Evolutionary conservation across 2,329 filamentous ascomycete species (phyloP), one percentile per base, ranked within the genome.

Genomic region (Albifimbria verrucaria): DNA sequence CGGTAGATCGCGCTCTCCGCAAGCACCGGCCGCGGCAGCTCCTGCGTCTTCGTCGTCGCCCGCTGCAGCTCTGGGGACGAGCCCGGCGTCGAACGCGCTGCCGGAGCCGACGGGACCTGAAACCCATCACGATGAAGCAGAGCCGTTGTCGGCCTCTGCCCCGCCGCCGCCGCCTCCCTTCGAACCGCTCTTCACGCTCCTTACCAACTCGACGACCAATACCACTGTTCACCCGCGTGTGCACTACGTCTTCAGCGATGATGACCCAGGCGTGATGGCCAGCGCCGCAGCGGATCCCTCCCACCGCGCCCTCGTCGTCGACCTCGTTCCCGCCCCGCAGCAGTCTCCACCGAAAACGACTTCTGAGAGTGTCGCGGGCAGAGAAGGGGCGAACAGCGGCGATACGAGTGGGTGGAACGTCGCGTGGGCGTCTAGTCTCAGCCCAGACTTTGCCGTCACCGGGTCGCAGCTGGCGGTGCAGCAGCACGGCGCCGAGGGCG

Each of bases 221-320:
- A 83, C 89, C 45, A 89, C 90, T 56, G 80, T 90, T 63, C 92
- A 97, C 68, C 94, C 93, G 2, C 85, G 83, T 50, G 85, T 96
- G 2, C 91, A 93, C 73, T 97, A 97, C 74, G 82, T 97, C 65
- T 97, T 99, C 75, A 83, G 84, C 61, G 92, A 97, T 70, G 94
- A 97, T 71, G 92, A 97, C 65, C 88, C 92, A 46, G 76, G 89
- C 44, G 77, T 96, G 36, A 88, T 88, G 1, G 79, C 84, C 36
- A 86, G 88, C 2, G 86, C 69, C 70, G 82, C 67, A 51, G 54
- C 60, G 11, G 63, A 67, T 56, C 57, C 62, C 15, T 48, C 62
- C n/a, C 64, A 77, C 54, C 76, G 82, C 48, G 72, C 81, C 36
- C 65, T 87, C 43, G 63, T 87, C 25, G 70, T 87, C 7, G 82